Base-by-base conservation (phyloP, 768 basidiomycete species). In the Boletales sp. region DNA sequence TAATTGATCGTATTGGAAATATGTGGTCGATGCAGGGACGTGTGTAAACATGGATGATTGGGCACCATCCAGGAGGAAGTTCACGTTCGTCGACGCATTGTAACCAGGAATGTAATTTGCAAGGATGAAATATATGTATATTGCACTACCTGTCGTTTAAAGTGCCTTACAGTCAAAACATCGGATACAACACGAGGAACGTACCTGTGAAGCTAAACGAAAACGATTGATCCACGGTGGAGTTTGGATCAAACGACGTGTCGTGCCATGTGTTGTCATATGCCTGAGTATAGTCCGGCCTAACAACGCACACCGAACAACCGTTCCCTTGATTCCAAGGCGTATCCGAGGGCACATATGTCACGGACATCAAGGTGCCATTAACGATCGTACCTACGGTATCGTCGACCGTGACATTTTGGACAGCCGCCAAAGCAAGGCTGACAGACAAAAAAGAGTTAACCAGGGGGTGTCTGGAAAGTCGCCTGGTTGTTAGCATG, bases 231-330 rank as follows among this genome's bases (percentile, higher is more conserved):
- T 27, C 24, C 1, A 27, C 24, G 5, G 24, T 7, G 24, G 24
- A 6, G 24, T 27, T 6, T 27, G 4, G 24, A 29, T 2, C 0
- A 13, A 9, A 55, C 4, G 49, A 61, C 3, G 39, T 1, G 8
- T 55, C 59, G 13, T 61, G 59, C 59, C 59, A 61, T 37, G 59
- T 61, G 3, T 32, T 47, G 5, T 58, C 30, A 31, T 58, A 53
- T 3, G 40, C 56, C n/a, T 4, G 18, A 1, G 47, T 7, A 5
- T 48, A 30, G 38, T 55, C 40, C 2, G 48, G 56, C 3, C 39
- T 2, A 3, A 18, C 47, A 1, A 12, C 0, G 10, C 59, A 61
- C 4, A 0, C 6, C 0, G 48, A 8, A 17, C 59, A 61, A 10
- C 24, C 32, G 7, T 52, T 50, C 1, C 52, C 59, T 8, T 19